Conservation (phyloP, 228 moss, liverwort and hornwort genomes). For the Sphagnum fallax region DNA sequence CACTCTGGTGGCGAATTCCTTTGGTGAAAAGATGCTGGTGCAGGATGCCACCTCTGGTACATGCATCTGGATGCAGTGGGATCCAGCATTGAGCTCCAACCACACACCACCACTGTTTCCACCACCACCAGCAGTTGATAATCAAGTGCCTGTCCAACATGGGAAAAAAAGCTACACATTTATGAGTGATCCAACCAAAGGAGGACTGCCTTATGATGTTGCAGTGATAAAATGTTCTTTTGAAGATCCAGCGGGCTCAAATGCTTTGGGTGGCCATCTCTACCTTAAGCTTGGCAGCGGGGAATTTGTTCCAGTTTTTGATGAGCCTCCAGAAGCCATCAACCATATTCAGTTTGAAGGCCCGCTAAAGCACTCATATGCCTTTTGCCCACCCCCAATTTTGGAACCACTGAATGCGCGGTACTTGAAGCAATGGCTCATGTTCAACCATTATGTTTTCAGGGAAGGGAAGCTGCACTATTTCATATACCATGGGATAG, state of each 20-base stretch:
- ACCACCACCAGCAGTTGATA: neutral
- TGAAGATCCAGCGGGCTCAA: conserved; percentile 22
- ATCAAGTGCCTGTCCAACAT: conserved; percentile 6
- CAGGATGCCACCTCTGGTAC: conserved; percentile 6
- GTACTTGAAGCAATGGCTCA: conserved; percentile 55
- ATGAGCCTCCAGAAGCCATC: conserved; percentile 14
- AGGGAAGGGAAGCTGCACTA: conserved; percentile 28
- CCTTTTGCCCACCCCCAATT: conserved; percentile 49
- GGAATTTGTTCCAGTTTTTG: conserved; percentile 30
- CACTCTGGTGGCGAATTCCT: conserved; percentile 17
- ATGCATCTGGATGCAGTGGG: conserved; percentile 26
- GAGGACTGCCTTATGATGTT: conserved; percentile 25
- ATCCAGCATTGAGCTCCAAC: conserved; percentile 6
- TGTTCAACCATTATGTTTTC: conserved; percentile 53
- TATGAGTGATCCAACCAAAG: conserved; percentile 16
- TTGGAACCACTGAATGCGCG: conserved; percentile 22
- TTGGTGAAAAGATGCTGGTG: conserved; percentile 5
- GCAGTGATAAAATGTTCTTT: conserved; percentile 50
- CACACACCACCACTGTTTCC: neutral
- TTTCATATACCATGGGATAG: conserved; percentile 44
- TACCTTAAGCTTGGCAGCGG: conserved; percentile 26
- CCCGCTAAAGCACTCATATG: conserved; percentile 29
- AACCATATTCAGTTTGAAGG: conserved; percentile 29
- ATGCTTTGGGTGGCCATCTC: conserved; percentile 37
- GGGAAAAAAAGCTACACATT: conserved; percentile 19